Base-by-base conservation (phyloP, 306 rosid species). In the Pyrus communis region DNA sequence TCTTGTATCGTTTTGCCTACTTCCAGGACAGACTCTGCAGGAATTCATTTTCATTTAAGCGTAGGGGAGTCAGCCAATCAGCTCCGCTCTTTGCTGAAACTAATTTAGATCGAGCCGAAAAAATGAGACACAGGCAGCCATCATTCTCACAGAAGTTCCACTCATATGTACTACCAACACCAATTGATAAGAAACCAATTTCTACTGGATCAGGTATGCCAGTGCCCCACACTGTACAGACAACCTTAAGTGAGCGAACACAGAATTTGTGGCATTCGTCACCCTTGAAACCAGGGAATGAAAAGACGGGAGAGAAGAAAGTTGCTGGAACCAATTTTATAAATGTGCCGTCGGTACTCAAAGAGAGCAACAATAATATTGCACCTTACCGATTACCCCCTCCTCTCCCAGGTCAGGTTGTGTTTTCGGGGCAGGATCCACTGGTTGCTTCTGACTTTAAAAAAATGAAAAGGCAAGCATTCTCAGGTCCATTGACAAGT, bases 81-180 rank as follows among this genome's bases (percentile, higher is more conserved):
- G 98, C 99, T 77, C 99, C 99, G 59, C 96, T 96, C 75, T 89
- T 88, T 81, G 75, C 90, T 5, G 97, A 89, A 62, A 82, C 75
- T 77, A 86, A 83, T 72, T 85, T 85, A 40, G 97, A 88, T 81
- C 69, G 82, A 27, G 82, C 83, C 57, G 99, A 91, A 82, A 92
- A 86, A 79, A 63, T 84, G 76, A 84, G 88, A 73, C 91, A 86
- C 43, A 38, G 85, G 84, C 97, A 77, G 64, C 97, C 90, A 12
- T 89, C 99, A 75, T 85, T 91, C 58, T 74, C 97, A 10, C 85
- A 93, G 70, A 91, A 86, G 85, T 92, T 92, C 85, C 84, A 85
- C 80, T 85, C 98, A 0, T 95, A 95, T 70, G 99, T 86, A 61
- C 89, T 96, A 71, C 99, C 99, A 43, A 96, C 93, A 43, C 99